These are phyloP conservation scores for Sorghum bicolor DNA, from an alignment of 176 grass and related monocot species.

Conservation along the genomic window DNA sequence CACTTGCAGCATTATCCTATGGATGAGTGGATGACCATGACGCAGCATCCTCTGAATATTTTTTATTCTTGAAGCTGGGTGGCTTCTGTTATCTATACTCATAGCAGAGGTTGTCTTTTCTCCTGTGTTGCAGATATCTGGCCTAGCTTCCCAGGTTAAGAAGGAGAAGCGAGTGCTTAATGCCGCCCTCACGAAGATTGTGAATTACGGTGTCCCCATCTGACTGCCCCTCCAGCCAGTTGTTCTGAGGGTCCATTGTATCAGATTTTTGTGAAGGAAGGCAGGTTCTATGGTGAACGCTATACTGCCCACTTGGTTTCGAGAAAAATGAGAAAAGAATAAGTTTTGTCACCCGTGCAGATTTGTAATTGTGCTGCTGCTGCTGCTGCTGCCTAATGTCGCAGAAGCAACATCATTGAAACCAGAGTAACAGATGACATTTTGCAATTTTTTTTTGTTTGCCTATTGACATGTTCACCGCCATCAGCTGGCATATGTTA, in stretches of 20 bases:
- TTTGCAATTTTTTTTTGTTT: not conserved
- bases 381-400: not conserved
- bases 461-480: not conserved
- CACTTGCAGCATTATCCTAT: not conserved
- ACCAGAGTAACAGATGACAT: not conserved
- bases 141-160: constrained; percentile 47
- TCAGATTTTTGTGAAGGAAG: not conserved
- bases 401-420: not conserved
- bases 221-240: not conserved
- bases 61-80: not conserved
- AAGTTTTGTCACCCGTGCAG: not conserved
- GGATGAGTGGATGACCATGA: not conserved
- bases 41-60: not conserved
- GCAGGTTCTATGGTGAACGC: not conserved
- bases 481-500: not conserved
- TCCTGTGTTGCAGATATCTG: constrained; percentile 20
- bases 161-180: constrained; percentile 47
- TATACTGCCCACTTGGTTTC: not conserved
- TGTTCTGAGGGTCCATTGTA: not conserved
- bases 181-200: constrained; percentile 34
- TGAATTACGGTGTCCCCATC: constrained; percentile 44
- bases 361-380: constrained; percentile 2
- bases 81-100: not conserved
- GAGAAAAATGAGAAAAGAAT: not conserved
- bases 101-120: not conserved